Evolutionary conservation across 1,284 basidiomycete species (phyloP).

Genomic region (Mycosarcoma mackinlayi): DNA sequence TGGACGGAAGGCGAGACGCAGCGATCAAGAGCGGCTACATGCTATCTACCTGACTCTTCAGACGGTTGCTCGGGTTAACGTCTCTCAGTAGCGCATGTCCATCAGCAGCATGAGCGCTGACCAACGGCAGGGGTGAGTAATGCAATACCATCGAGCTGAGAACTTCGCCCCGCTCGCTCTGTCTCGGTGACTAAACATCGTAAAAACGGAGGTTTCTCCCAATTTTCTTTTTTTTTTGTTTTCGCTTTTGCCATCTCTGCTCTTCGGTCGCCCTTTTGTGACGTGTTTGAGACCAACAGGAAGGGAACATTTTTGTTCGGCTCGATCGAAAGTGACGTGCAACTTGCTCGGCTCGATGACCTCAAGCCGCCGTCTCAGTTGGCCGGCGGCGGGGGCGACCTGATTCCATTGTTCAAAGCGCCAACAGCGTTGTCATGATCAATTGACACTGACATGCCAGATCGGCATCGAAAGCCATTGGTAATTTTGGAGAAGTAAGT

Average conservation of each 20-base stretch:
- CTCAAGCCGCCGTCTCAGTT: not conserved
- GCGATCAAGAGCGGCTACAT: not conserved
- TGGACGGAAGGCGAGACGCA: no score
- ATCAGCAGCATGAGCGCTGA: not conserved
- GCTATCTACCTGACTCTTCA: not conserved
- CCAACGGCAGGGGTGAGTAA: not conserved
- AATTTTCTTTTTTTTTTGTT: not conserved
- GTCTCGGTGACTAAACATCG: conserved; percentile 3
- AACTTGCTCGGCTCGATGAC: not conserved
- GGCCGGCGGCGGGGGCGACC: not conserved
- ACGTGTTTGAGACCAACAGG: no score
- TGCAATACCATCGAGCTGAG: not conserved
- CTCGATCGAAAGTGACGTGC: not conserved
- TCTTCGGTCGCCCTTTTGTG: not conserved
- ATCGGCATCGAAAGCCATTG: no score
- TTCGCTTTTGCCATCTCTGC: not conserved
- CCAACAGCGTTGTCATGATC: no score
- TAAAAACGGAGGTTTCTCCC: no score
- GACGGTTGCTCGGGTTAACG: no score
- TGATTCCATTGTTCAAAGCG: no score
- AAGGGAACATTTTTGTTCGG: not conserved
- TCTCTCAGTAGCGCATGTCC: no score
- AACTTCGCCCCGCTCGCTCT: not conserved
- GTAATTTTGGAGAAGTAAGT: no score
- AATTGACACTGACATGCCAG: no score